Conservation (phyloP, 1,284 basidiomycete species). For the Boletellus deceptivus region DNA sequence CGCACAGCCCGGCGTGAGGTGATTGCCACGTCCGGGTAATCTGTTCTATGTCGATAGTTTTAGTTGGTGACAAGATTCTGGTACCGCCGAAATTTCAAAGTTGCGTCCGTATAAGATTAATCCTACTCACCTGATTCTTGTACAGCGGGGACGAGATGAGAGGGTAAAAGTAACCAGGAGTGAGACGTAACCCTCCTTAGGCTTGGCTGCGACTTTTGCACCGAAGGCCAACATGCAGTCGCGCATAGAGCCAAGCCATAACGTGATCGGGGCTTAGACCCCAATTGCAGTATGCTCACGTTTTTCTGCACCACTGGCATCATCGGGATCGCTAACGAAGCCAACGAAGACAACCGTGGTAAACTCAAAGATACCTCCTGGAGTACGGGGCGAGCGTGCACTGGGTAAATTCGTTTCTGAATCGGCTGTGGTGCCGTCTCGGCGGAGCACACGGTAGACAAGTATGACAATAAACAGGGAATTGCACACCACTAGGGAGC, state of each 20-base stretch:
- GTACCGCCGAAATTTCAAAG: background rate
- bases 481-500: slow-evolving; percentile 27
- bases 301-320: background rate
- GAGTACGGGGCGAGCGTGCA: background rate
- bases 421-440: background rate
- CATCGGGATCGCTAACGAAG: background rate
- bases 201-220: background rate
- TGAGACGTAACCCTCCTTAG: background rate
- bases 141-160: background rate
- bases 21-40: background rate
- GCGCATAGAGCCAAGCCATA: background rate
- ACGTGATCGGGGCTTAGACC: background rate
- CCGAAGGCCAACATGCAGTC: background rate
- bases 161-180: background rate
- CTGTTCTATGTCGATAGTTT: background rate
- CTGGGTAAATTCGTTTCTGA: background rate
- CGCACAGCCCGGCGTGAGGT: background rate
- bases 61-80: background rate
- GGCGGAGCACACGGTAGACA: slow-evolving; percentile 15
- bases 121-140: background rate
- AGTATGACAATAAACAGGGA: slow-evolving; percentile 16
- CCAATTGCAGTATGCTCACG: background rate
- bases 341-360: slow-evolving; percentile 15
- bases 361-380: slow-evolving; percentile 5
- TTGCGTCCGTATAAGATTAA: background rate